A percentile compares a stretch with the other conserved stretches of the same genome.
These are phyloP conservation scores for Neobulgaria alba DNA, from an alignment of 2,329 filamentous ascomycete genomes.

Conservation along the genomic window DNA sequence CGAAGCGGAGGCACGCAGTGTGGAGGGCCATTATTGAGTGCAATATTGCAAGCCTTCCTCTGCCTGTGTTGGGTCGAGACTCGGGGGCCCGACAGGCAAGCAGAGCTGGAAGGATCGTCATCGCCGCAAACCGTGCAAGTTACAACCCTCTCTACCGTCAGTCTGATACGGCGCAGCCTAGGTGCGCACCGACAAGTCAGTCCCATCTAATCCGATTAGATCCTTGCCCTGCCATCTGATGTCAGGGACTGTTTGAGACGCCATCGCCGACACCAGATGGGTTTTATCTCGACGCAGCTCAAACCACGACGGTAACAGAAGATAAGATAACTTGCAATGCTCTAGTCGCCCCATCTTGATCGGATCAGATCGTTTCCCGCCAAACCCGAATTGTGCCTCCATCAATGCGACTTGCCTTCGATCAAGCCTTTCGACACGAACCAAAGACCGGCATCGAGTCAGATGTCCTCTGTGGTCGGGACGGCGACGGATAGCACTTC, in stretches of 20 bases:
- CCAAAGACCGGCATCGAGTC: background rate
- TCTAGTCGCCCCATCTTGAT: background rate
- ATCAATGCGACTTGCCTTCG: background rate
- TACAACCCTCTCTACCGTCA: too few species aligned
- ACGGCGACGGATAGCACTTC: background rate
- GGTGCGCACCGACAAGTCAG: background rate
- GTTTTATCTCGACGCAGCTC: background rate
- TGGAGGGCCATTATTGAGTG: background rate
- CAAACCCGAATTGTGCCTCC: background rate
- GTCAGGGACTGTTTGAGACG: background rate
- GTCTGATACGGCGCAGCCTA: too few species aligned
- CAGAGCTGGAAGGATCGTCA: background rate
- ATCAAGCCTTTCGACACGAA: background rate
- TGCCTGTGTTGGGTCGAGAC: too few species aligned
- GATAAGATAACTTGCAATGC: constrained; percentile 1
- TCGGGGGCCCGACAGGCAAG: too few species aligned
- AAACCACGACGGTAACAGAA: constrained; percentile 1
- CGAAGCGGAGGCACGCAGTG: background rate
- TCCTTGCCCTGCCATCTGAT: background rate
- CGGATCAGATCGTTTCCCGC: background rate
- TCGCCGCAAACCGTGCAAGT: background rate
- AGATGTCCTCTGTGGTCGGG: background rate
- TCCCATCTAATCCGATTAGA: background rate
- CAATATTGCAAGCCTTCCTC: too few species aligned
- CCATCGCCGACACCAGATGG: background rate